A percentile compares a stretch with the other conserved stretches of the same genome.
Evolutionary conservation across 1,139 yeast genomes (phyloP).

Genomic region (Lodderomyces metapsilosis): DNA sequence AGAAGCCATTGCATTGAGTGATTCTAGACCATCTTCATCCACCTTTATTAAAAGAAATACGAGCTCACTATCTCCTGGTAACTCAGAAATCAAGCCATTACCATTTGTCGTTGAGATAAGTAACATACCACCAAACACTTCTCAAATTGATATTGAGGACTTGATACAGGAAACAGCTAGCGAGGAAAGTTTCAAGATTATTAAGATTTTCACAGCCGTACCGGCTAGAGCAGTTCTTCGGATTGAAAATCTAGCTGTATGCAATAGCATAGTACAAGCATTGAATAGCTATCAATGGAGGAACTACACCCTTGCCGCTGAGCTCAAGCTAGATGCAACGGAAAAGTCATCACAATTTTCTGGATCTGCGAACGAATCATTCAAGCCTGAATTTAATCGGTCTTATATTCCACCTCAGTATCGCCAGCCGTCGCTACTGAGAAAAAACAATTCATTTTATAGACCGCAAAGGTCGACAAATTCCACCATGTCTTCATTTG

Average conservation of each 20-base stretch:
- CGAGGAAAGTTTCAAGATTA: background rate
- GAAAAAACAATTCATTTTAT: background rate
- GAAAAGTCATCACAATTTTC: background rate
- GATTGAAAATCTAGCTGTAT: conserved; percentile 3
- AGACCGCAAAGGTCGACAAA: background rate
- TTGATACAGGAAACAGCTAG: background rate
- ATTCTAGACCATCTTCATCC: conserved; percentile 1
- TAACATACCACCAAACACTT: background rate
- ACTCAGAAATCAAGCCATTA: conserved; percentile 2
- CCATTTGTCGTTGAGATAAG: conserved; percentile 4
- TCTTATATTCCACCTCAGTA: conserved; percentile 1
- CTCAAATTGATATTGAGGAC: background rate
- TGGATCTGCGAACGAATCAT: background rate
- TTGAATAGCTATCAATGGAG: conserved; percentile 1
- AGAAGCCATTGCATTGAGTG: conserved; percentile 1
- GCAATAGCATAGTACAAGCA: conserved; percentile 2
- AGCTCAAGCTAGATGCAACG: background rate
- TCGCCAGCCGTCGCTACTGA: conserved; percentile 2
- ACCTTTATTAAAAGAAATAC: conserved; percentile 2
- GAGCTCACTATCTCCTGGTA: conserved; percentile 6
- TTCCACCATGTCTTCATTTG: conserved; percentile 3
- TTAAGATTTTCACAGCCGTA: background rate
- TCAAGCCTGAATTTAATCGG: conserved; percentile 1
- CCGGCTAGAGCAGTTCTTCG: background rate
- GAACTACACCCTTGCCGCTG: conserved; percentile 1